Base-by-base conservation (phyloP, 257 asterid species). In the Thymus quinquecostatus region DNA sequence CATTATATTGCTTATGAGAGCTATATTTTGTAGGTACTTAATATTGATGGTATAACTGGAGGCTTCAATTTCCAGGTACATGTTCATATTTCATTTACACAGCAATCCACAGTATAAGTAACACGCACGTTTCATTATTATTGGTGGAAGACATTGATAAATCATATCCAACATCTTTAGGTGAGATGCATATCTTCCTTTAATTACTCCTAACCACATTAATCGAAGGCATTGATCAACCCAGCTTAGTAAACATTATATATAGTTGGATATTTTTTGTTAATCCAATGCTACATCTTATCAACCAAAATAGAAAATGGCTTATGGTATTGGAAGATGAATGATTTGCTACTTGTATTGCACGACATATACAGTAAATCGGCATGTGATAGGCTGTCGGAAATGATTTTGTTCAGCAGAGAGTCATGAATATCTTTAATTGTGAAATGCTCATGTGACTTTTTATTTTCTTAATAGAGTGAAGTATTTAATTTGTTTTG, bases 41-140 rank as follows among this genome's bases (percentile, higher is more conserved):
- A 92, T 75, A 70, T 88, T 29, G 98, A 90, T 33, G 98, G 98
- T 40, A 76, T 92, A 65, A 92, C 98, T 43, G 98, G 98, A 68
- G 98, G 98, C 60, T 92, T 92, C 84, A 92, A 92, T 83, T 92
- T 92, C 72, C 98, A 92, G 98, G 98, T 88, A 82, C 67, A 28
- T 43, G 13, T 36, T 66, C 57, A 6, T 56, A 13, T 60, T 36
- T 41, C 66, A 45, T 34, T 75, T 64, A 10, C 64, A 13, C 5
- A 40, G 33, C n/a, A 9, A 13, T 9, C 8, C 0, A 4, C 28
- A 38, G 44, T 3, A 38, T 38, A 38, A 38, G 6, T 2, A 38
- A 2, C 44, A 38, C 3, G 6, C 44, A 2, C 6, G 6, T 38
- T 38, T 38, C 44, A 38, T 38, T 38, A 38, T 38, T 3, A 2